Conservation (phyloP, 2,329 filamentous ascomycete species). For the Penicillium sclerotigenum region DNA sequence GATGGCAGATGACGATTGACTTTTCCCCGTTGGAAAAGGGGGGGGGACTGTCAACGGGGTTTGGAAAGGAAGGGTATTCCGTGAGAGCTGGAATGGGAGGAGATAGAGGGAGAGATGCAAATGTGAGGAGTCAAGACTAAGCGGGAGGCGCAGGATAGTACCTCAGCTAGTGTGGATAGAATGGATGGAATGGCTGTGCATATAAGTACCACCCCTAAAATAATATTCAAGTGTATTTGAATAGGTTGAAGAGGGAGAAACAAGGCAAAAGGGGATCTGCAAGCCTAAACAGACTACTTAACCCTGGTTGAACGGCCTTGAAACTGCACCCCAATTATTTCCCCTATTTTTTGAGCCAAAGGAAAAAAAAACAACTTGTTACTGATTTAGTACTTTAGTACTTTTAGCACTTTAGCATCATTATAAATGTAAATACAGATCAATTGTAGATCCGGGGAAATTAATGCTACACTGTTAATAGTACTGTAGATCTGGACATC, state of each 20-base stretch:
- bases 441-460: constrained; percentile 21
- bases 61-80: neutral
- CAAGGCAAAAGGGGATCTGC: constrained; percentile 9
- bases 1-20: constrained; percentile 15
- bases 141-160: constrained; percentile 14
- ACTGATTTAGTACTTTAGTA: neutral
- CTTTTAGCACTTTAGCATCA: no score
- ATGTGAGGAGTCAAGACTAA: constrained; percentile 24
- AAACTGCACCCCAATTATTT: neutral
- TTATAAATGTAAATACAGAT: neutral
- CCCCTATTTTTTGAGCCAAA: neutral
- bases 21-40: constrained; percentile 1
- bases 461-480: neutral
- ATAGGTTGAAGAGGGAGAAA: neutral
- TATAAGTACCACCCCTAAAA: neutral
- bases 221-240: neutral
- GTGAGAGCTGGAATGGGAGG: constrained; percentile 1
- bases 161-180: constrained; percentile 9
- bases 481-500: neutral
- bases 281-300: neutral
- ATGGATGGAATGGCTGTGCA: neutral
- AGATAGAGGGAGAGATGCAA: constrained; percentile 9
- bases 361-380: neutral
- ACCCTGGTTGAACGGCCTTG: neutral
- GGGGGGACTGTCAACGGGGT: neutral